A percentile compares a stretch with the other conserved stretches of the same genome.
These are phyloP conservation scores for Candida ponderosae DNA, from an alignment of 805 yeast genomes.

Conservation along the genomic window DNA sequence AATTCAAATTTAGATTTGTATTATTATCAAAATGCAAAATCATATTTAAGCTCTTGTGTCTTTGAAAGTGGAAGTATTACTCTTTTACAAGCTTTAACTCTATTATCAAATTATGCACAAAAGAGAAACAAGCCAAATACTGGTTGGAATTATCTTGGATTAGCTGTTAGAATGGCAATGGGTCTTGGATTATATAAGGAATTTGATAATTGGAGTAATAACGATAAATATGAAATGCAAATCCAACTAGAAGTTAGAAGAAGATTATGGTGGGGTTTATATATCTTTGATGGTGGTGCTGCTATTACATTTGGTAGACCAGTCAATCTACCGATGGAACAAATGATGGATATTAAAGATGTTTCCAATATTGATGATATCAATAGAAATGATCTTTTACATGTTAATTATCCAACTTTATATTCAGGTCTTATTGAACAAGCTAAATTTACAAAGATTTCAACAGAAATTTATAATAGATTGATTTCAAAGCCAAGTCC, in stretches of 20 bases:
- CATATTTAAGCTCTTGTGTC: constrained; percentile 33
- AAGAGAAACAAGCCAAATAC: constrained; percentile 61
- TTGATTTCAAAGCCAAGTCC: constrained; percentile 40
- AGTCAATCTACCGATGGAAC: constrained; percentile 38
- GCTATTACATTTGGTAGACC: constrained; percentile 63
- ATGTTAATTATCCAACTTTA: constrained; percentile 37
- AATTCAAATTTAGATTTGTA: constrained; percentile 40
- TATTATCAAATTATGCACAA: constrained; percentile 54
- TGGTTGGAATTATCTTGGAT: constrained; percentile 61
- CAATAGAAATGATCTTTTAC: constrained; percentile 8
- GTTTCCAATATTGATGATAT: constrained; percentile 44
- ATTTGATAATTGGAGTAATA: constrained; percentile 31
- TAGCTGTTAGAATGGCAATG: constrained; percentile 59
- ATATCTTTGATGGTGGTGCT: constrained; percentile 55
- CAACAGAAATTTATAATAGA: constrained; percentile 41
- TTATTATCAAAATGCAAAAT: constrained; percentile 48
- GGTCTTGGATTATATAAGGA: constrained; percentile 58
- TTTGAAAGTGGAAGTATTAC: constrained; percentile 55
- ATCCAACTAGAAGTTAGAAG: constrained; percentile 47
- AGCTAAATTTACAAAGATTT: constrained; percentile 38
- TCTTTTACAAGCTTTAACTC: constrained; percentile 42
- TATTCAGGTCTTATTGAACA: constrained; percentile 54
- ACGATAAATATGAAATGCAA: constrained; percentile 22
- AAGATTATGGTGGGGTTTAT: constrained; percentile 63
- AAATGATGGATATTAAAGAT: constrained; percentile 38